These are phyloP conservation scores for Parsonsia alboflavescens DNA, from an alignment of 257 asterid species.

Conservation along the genomic window DNA sequence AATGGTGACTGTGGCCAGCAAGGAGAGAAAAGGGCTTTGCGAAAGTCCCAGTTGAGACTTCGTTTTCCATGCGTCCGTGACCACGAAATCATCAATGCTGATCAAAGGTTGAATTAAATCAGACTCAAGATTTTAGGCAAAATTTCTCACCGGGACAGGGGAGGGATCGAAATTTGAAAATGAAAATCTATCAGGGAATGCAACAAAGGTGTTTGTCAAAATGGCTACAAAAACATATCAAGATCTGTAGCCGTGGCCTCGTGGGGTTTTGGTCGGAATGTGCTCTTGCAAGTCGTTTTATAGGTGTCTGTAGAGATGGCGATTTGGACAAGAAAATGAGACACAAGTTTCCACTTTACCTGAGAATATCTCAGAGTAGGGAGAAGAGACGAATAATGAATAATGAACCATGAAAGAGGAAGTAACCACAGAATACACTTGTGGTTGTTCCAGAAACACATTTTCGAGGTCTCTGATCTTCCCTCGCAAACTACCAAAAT, in stretches of 20 bases:
- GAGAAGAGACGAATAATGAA: conserved; percentile 3
- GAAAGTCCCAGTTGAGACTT: background rate
- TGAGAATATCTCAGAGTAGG: background rate
- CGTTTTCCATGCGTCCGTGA: background rate
- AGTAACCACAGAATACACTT: conserved; percentile 23
- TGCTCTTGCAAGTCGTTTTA: conserved; percentile 27
- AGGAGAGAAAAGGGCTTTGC: background rate
- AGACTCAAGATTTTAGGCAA: conserved; percentile 4
- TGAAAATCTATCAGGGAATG: background rate
- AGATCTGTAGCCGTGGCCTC: background rate
- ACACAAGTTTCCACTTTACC: conserved; percentile 28
- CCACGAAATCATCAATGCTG: background rate
- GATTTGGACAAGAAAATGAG: conserved; percentile 31
- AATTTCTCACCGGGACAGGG: background rate
- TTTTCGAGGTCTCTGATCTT: conserved; percentile 6
- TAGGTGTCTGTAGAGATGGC: conserved; percentile 28
- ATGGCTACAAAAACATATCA: background rate
- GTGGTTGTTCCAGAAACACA: conserved; percentile 22
- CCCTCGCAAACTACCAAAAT: background rate
- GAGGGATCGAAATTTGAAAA: background rate
- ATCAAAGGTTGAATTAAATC: background rate
- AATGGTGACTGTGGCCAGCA: background rate
- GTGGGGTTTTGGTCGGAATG: conserved; percentile 2
- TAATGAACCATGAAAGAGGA: conserved; percentile 5
- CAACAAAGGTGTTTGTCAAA: background rate